Base-by-base conservation (phyloP, 495 filamentous ascomycete genomes). In the Chlorociboria aeruginascens region DNA sequence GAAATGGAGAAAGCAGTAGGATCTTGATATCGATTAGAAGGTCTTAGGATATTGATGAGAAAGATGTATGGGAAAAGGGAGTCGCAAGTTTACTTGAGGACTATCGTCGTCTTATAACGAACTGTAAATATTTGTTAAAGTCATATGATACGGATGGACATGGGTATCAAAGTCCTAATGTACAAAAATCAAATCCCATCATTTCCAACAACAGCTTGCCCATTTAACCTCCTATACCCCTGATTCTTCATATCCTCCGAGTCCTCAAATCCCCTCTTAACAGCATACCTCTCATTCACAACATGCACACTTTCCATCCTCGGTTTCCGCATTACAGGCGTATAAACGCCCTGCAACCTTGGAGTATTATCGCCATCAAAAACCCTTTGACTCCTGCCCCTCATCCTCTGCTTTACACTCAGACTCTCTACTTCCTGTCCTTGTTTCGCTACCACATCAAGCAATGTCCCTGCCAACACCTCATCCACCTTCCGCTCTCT, bases 401-500 rank as follows among this genome's bases (percentile, higher is more conserved):
- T 59, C 52, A 52, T 64, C 3, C 32, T 33, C 17, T 35, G 28
- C 7, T 40, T 31, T 12, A 32, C n/a, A 1, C 25, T 43, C 31
- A 53, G 38, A 14, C 52, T 46, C 13, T 28, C 14, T 8, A 45
- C 48, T 29, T 62, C 48, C 17, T 69, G 59, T 3, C 76, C 72
- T 56, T 80, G 77, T 8, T 53, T 61, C 17, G 77, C 67, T 8
- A 82, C 69, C 35, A 80, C 47, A 51, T 82, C 74, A 36, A 95
- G 60, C 51, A 97, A 64, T 25, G 69, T 71, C 42, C 73, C 75
- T 0, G 83, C 77, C 39, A 96, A 64, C 30, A 93, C 66, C 70
- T 95, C 90, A 55, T 95, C 89, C 40, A 98, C 85, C 71, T 93
- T 95, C 38, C 73, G 70, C 58, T 78, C 72, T 52, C 86, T 76